Base-by-base conservation (phyloP, 108 stramenopile species). In the Seminavis robusta region DNA sequence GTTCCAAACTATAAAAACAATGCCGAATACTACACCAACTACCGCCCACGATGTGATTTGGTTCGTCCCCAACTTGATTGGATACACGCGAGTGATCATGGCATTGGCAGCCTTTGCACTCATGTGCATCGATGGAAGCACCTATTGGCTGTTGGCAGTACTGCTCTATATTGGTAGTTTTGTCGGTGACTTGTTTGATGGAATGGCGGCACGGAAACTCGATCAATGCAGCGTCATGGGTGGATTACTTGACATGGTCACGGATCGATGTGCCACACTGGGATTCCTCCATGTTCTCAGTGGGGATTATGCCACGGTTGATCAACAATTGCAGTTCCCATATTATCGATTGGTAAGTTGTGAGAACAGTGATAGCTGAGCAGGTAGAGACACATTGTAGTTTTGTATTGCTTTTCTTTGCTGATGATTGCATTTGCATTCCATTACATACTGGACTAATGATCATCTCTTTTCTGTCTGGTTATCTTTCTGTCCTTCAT, bases 191-290 rank as follows among this genome's bases (percentile, higher is more conserved):
- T 65, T 95, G 13, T 89, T 98, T 50, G 98, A 98, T 67, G 98
- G 98, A 26, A 56, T 87, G 61, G 94, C 92, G 15, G 98, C 98
- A 20, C 73, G 98, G 29, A 86, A 83, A 47, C 77, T 91, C 31
- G 60, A 93, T 43, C 98, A 98, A 71, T 79, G 75, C 34, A 89
- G 86, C 23, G 61, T 68, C 24, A 97, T 90, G 59, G 98, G 98
- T 17, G 89, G 87, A 0, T 59, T 97, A 17, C 67, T 98, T 33
- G 98, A 98, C 60, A 98, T 98, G 98, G 90, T 97, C 19, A 98
- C 98, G 0, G 98, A 98, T 67, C 71, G 98, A 33, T 94, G 90
- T 61, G 81, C 94, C 31, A 98, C 98, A 0, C 61, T 93, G 6
- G 96, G 84, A 10, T 55, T 93, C 52, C 69, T 93, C 7, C 80